These are phyloP conservation scores for Tetrapyrgos nigripes DNA, from an alignment of 1,284 basidiomycete species.

Conservation along the genomic window DNA sequence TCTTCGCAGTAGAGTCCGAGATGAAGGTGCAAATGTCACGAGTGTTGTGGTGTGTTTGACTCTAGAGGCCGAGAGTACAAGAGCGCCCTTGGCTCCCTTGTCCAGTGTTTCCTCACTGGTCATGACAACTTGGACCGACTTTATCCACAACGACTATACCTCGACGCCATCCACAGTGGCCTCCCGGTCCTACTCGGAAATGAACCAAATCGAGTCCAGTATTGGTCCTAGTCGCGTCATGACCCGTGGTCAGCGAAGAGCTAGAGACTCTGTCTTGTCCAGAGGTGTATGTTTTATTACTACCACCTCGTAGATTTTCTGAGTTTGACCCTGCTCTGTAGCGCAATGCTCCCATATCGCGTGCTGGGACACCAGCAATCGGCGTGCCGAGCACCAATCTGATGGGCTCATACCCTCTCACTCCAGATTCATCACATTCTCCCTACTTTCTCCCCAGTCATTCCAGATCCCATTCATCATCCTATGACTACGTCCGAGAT, in stretches of 20 bases:
- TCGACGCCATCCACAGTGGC: neutral
- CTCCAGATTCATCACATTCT: slow-evolving; percentile 16
- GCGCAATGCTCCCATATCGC: slow-evolving; percentile 30
- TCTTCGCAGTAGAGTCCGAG: neutral
- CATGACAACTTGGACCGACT: neutral
- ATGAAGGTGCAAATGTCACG: neutral
- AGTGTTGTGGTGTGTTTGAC: neutral
- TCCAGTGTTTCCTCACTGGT: neutral
- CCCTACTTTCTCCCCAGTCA: slow-evolving; percentile 38
- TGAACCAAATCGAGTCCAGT: slow-evolving; percentile 53
- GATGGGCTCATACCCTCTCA: slow-evolving; percentile 10
- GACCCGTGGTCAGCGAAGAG: slow-evolving; percentile 49
- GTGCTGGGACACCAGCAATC: slow-evolving; percentile 31
- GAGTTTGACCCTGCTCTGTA: slow-evolving; percentile 18
- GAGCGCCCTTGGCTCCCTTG: neutral
- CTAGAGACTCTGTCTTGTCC: slow-evolving; percentile 37
- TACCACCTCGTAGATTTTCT: slow-evolving; percentile 15
- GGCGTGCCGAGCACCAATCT: slow-evolving; percentile 16
- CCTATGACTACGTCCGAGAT: slow-evolving; percentile 55
- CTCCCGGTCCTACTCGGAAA: neutral
- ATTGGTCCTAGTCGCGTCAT: slow-evolving; percentile 60
- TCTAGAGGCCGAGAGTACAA: neutral
- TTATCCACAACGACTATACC: neutral
- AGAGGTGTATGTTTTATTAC: slow-evolving; percentile 28
- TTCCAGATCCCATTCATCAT: slow-evolving; percentile 49